Base-by-base conservation (phyloP, 345 rosid genomes). In the Heritiera fomes region DNA sequence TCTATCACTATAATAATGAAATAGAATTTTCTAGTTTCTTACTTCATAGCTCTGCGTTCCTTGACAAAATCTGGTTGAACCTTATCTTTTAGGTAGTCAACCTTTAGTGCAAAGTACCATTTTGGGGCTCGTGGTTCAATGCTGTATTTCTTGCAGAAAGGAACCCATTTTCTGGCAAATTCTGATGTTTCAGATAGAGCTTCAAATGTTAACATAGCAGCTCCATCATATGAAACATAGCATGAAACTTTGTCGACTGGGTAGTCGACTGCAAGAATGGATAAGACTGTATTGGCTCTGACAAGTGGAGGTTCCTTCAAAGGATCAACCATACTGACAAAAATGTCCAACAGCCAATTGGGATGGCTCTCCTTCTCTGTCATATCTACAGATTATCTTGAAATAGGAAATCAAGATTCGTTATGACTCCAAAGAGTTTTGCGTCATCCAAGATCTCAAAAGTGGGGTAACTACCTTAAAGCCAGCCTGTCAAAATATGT, bases 61-160 rank as follows among this genome's bases (percentile, higher is more conserved):
- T 90, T 93, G 78, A 93, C 98, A 87, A 93, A 93, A 59, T 94
- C 88, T 78, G 98, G 87, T 78, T 91, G 93, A 78, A 93, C 93
- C 86, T 91, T 93, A 77, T 93, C 98, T 85, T 91, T 93, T 82
- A 93, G 80, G 84, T 93, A 93, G 82, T 93, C 98, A 68, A 93
- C 87, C 77, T 93, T 93, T 70, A 85, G 90, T 23, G 97, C 73
- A 77, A 91, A 91, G 77, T 93, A 91, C 94, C 94, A 91, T 79
- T 93, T 97, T 50, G 98, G 98, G 61, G 98, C 98, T 8, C 97
- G 89, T 82, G 98, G 98, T 83, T 93, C 98, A 82, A 93, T 91
- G 87, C 28, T 80, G 63, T 88, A 92, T 80, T 90, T 93, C 89
- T 90, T 93, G 87, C 90, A 80, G 76, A 93, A 93, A 53, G 98